These are phyloP conservation scores for Myxozyma vanderwaltii DNA, from an alignment of 805 yeast species.

Conservation along the genomic window DNA sequence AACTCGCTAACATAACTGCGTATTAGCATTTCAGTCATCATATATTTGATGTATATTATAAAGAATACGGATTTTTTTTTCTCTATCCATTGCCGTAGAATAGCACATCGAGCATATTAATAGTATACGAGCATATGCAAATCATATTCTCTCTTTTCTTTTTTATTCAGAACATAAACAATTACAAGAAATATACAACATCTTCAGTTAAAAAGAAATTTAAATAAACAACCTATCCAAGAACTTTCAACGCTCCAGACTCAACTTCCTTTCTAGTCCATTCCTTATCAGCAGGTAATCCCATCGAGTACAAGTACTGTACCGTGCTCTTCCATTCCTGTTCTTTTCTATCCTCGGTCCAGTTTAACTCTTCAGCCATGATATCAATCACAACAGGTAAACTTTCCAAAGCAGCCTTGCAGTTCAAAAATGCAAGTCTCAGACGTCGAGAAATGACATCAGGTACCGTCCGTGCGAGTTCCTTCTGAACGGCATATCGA, in stretches of 20 bases:
- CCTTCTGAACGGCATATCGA: slow-evolving; percentile 76
- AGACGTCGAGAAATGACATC: slow-evolving; percentile 94
- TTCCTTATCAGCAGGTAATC: slow-evolving; percentile 37
- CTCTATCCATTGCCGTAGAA: too few relatives aligned
- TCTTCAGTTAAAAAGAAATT: not conserved
- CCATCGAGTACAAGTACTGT: slow-evolving; percentile 46
- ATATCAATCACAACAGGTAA: slow-evolving; percentile 83
- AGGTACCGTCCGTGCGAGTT: slow-evolving; percentile 82
- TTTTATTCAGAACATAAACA: too few relatives aligned
- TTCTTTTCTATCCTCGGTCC: slow-evolving; percentile 65
- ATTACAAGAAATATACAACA: too few relatives aligned
- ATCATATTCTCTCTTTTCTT: too few relatives aligned
- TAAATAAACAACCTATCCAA: not conserved
- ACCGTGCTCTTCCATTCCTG: slow-evolving; percentile 48
- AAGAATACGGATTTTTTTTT: too few relatives aligned
- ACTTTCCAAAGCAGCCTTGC: slow-evolving; percentile 75
- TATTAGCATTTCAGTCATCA: too few relatives aligned
- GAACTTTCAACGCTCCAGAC: slow-evolving; percentile 9
- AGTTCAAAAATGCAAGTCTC: slow-evolving; percentile 87
- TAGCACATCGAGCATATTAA: too few relatives aligned
- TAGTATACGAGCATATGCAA: too few relatives aligned
- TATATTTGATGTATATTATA: too few relatives aligned
- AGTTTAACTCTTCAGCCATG: slow-evolving; percentile 76
- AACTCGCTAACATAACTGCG: too few relatives aligned
- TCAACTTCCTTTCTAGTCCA: slow-evolving; percentile 26